These are phyloP conservation scores for Papiliotrema laurentii DNA, from an alignment of 1,284 basidiomycete genomes.

Conservation along the genomic window DNA sequence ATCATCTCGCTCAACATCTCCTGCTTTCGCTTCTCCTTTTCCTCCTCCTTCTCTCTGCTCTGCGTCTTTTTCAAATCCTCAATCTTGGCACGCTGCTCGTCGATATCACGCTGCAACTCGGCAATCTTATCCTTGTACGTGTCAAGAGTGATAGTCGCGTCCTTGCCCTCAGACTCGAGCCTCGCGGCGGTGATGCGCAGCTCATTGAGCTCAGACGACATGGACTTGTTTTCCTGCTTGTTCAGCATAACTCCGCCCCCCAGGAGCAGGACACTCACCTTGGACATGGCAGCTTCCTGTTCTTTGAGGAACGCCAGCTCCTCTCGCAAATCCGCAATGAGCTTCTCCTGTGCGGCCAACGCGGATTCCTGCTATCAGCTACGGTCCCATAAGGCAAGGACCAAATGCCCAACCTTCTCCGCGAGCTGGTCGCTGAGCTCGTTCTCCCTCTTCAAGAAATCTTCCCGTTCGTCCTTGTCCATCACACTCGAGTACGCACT, in stretches of 20 bases:
- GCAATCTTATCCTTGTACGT: slow-evolving; percentile 92
- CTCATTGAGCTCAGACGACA: slow-evolving; percentile 78
- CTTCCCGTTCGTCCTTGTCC: slow-evolving; percentile 95
- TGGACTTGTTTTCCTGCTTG: slow-evolving; percentile 77
- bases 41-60: slow-evolving; percentile 82
- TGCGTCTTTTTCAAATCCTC: slow-evolving; percentile 77
- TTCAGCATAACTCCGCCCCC: not conserved
- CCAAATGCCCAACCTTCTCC: slow-evolving; percentile 57
- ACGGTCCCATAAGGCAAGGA: not conserved
- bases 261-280: slow-evolving; percentile 50
- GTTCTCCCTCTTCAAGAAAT: slow-evolving; percentile 94
- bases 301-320: slow-evolving; percentile 85
- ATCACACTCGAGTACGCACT: slow-evolving; percentile 60
- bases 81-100: slow-evolving; percentile 80
- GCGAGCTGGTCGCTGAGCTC: slow-evolving; percentile 90
- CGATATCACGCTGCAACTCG: slow-evolving; percentile 81
- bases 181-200: slow-evolving; percentile 86
- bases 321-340: slow-evolving; percentile 74
- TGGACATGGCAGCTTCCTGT: slow-evolving; percentile 71
- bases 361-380: slow-evolving; percentile 60
- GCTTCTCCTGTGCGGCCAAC: slow-evolving; percentile 58
- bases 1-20: slow-evolving; percentile 99
- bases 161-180: slow-evolving; percentile 92
- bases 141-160: slow-evolving; percentile 89
- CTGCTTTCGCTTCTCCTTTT: slow-evolving; percentile 97